These are phyloP conservation scores for Theobroma cacao DNA, from an alignment of 345 rosid genomes.

Conservation along the genomic window DNA sequence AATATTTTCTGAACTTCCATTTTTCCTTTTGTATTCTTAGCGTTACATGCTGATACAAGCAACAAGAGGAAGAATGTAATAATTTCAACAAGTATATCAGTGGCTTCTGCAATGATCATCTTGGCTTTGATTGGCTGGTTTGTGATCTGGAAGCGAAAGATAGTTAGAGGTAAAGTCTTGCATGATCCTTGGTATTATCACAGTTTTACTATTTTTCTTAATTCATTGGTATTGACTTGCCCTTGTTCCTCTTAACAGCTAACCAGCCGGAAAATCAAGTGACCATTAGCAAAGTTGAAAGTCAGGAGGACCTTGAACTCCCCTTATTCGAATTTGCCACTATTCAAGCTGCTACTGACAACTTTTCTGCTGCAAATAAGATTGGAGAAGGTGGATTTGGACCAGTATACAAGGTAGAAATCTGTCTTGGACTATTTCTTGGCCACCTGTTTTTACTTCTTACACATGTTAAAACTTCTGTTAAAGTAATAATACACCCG, in stretches of 20 bases:
- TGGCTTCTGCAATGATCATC: slow-evolving; percentile 10
- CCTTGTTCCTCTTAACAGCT: not conserved
- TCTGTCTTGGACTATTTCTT: not conserved
- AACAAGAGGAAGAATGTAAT: slow-evolving; percentile 4
- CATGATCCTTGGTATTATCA: not conserved
- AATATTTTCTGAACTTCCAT: not conserved
- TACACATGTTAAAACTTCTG: too few species aligned
- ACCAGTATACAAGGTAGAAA: slow-evolving; percentile 40
- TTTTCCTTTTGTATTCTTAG: not conserved
- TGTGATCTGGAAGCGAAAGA: slow-evolving; percentile 8
- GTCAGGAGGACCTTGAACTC: slow-evolving; percentile 11
- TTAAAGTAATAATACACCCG: too few species aligned
- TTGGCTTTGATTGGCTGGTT: slow-evolving; percentile 13
- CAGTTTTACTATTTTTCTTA: not conserved
- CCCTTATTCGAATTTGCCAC: slow-evolving; percentile 17
- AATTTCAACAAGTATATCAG: slow-evolving; percentile 1
- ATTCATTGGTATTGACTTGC: not conserved
- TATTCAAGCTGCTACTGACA: slow-evolving; percentile 5
- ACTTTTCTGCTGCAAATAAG: slow-evolving; percentile 16
- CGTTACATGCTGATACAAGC: not conserved
- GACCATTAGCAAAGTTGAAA: slow-evolving; percentile 1
- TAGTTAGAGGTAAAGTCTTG: not conserved
- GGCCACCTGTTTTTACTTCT: not conserved
- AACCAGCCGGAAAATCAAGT: slow-evolving; percentile 6
- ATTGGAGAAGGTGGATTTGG: slow-evolving; percentile 39